A percentile compares a stretch with the other conserved stretches of the same genome.
Evolutionary conservation across 179 eudicot genomes (phyloP).

Genomic region (Patellifolia procumbens): DNA sequence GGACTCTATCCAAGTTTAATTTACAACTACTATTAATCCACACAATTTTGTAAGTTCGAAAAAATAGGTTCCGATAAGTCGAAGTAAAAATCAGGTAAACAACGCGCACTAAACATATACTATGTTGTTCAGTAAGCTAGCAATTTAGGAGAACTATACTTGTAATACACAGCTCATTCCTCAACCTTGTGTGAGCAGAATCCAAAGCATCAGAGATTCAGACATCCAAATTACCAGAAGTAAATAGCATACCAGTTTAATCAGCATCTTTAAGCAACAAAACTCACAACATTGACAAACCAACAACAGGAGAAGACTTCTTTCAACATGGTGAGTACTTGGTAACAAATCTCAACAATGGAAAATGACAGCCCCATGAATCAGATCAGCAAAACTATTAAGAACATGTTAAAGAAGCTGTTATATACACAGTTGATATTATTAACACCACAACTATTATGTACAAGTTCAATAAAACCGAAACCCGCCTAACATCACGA

Average conservation of each 20-base stretch:
- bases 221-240: not conserved
- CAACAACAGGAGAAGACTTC: not conserved
- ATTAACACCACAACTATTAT: conserved; percentile 21
- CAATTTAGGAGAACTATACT: no score
- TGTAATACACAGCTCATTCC: no score
- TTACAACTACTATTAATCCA: no score
- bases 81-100: no score
- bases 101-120: no score
- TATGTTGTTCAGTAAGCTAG: no score
- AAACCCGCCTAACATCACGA: conserved; percentile 19
- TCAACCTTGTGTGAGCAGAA: no score
- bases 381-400: conserved; percentile 10
- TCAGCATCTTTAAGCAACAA: not conserved
- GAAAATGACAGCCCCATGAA: conserved; percentile 17
- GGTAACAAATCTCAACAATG: conserved; percentile 4
- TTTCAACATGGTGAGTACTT: not conserved
- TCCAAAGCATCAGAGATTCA: not conserved
- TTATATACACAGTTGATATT: conserved; percentile 33
- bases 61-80: no score
- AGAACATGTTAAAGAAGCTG: conserved; percentile 1
- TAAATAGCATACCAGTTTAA: not conserved
- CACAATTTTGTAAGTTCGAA: no score
- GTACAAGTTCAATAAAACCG: conserved; percentile 32
- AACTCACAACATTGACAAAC: no score
- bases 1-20: no score